These are phyloP conservation scores for Nothophoma quercina DNA, from an alignment of 2,329 filamentous ascomycete species.

Conservation along the genomic window DNA sequence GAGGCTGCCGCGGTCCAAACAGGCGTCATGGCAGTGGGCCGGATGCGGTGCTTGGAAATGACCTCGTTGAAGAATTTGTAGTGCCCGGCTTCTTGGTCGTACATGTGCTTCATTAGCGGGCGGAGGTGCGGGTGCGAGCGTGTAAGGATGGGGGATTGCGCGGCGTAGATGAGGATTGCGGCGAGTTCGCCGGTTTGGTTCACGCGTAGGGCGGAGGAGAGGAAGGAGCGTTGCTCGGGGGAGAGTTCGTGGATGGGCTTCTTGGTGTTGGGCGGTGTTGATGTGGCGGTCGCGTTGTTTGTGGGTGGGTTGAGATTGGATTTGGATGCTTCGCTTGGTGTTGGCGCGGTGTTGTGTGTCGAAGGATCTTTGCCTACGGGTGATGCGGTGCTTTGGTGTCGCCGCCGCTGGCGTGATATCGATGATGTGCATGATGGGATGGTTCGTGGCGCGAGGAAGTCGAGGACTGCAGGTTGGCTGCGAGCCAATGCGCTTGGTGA, in stretches of 20 bases:
- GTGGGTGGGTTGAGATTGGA: conserved; percentile 2
- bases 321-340: not conserved
- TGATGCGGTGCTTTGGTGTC: conserved; percentile 16
- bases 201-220: conserved; percentile 72
- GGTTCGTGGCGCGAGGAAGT: conserved; percentile 40
- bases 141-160: conserved; percentile 83
- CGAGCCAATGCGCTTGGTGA: conserved; percentile 28
- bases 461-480: conserved; percentile 24
- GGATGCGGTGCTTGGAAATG: conserved; percentile 84
- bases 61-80: conserved; percentile 85
- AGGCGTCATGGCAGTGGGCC: conserved; percentile 91
- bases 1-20: conserved; percentile 84
- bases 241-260: conserved; percentile 39
- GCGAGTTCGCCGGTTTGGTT: conserved; percentile 99
- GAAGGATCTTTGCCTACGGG: not conserved
- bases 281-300: conserved; percentile 15
- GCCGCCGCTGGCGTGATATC: conserved; percentile 1
- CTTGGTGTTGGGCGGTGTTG: conserved; percentile 7
- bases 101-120: conserved; percentile 96
- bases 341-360: not conserved
- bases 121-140: conserved; percentile 85
- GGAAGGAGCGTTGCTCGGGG: conserved; percentile 44
- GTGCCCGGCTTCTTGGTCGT: conserved; percentile 92
- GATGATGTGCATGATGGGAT: conserved; percentile 10
- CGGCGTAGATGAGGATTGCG: conserved; percentile 90